Conservation (phyloP, 2,329 filamentous ascomycete species). For the Didymella segeticola region DNA sequence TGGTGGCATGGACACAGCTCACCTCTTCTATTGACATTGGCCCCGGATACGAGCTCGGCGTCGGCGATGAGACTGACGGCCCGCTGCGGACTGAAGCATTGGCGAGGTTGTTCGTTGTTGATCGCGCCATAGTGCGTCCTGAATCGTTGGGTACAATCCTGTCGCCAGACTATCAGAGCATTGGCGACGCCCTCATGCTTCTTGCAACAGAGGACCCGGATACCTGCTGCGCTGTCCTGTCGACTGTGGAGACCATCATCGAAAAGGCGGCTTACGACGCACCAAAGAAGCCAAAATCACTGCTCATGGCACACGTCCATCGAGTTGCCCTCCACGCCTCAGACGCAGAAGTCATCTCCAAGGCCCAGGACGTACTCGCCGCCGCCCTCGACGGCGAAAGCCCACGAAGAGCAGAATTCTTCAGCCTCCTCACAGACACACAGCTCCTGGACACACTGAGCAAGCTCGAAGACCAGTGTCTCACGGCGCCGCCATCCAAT, state of each 20-base stretch:
- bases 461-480: slow-evolving; percentile 37
- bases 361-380: slow-evolving; percentile 38
- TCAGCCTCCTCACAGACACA: slow-evolving; percentile 20
- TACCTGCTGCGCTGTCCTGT: slow-evolving; percentile 34
- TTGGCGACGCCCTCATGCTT: slow-evolving; percentile 31
- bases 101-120: slow-evolving; percentile 33
- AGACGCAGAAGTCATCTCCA: slow-evolving; percentile 40
- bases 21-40: slow-evolving; percentile 28
- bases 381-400: slow-evolving; percentile 19
- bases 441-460: slow-evolving; percentile 26
- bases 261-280: slow-evolving; percentile 11
- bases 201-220: slow-evolving; percentile 35
- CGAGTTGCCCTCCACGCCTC: slow-evolving; percentile 22
- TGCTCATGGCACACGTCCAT: slow-evolving; percentile 33
- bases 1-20: slow-evolving; percentile 31
- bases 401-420: slow-evolving; percentile 22
- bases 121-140: slow-evolving; percentile 33
- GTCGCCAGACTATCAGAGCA: slow-evolving; percentile 29
- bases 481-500: slow-evolving; percentile 38
- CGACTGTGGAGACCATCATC: slow-evolving; percentile 30
- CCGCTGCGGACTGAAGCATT: slow-evolving; percentile 30
- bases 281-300: slow-evolving; percentile 22
- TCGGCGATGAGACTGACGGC: slow-evolving; percentile 15
- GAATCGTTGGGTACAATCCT: slow-evolving; percentile 16
- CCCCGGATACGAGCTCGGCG: slow-evolving; percentile 24